A percentile compares a stretch with the other conserved stretches of the same genome.
Evolutionary conservation across 345 rosid genomes (phyloP).

Genomic region (Arabidopsis thaliana): DNA sequence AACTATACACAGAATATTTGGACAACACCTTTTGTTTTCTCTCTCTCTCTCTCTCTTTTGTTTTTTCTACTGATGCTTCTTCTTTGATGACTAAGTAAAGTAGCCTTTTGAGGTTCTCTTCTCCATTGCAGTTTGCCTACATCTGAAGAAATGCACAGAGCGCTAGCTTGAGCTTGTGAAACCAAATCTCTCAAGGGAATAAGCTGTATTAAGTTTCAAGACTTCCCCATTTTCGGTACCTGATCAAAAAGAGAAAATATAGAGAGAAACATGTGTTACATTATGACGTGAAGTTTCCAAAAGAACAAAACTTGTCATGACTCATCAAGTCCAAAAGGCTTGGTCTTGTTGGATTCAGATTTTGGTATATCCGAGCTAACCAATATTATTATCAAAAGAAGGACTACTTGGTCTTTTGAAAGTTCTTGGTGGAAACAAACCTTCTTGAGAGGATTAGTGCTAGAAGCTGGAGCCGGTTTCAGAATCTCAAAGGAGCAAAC

Average conservation of each 20-base stretch:
- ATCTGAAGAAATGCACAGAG: constrained; percentile 40
- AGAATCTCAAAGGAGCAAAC: constrained; percentile 95
- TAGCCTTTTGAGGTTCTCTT: constrained; percentile 37
- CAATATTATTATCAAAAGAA: not conserved
- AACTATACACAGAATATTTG: constrained; percentile 43
- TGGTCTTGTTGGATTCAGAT: not conserved
- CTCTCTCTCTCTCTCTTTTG: constrained; percentile 5
- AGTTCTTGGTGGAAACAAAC: constrained; percentile 44
- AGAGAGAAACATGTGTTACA: not conserved
- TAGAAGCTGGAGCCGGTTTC: constrained; percentile 67
- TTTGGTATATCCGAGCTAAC: not conserved
- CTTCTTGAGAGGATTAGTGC: constrained; percentile 66
- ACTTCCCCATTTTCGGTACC: constrained; percentile 48
- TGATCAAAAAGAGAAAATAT: not conserved
- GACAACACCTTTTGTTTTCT: constrained; percentile 31
- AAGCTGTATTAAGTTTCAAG: constrained; percentile 35
- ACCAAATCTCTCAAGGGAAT: constrained; percentile 25
- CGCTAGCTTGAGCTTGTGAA: constrained; percentile 36
- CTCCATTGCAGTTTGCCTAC: constrained; percentile 33
- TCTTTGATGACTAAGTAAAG: constrained; percentile 36
- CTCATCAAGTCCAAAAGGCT: not conserved
- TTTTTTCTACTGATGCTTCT: constrained; percentile 40
- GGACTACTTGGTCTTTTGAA: constrained; percentile 1
- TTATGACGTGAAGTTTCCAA: not conserved
- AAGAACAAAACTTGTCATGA: constrained; percentile 9